Conservation (phyloP, 139 green algal species). For the Microglena sp. region DNA sequence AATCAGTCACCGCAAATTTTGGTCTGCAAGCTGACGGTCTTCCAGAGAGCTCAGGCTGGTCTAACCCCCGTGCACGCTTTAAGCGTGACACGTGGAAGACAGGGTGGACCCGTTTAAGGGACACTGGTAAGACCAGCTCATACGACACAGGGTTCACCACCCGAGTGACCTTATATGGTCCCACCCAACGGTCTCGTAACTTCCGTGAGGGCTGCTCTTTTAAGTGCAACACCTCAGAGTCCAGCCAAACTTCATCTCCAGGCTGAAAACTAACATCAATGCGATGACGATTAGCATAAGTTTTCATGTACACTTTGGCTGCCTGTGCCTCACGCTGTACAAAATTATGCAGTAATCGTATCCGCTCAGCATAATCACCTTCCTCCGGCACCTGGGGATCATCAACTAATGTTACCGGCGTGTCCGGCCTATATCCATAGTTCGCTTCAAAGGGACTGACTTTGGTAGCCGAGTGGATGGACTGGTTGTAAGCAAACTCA, state of each 20-base stretch:
- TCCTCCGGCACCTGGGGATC: background rate
- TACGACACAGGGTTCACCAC: conserved; percentile 16
- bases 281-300: conserved; percentile 4
- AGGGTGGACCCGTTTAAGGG: conserved; percentile 7
- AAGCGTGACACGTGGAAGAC: conserved; percentile 16
- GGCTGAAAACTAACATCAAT: conserved; percentile 9
- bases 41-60: background rate
- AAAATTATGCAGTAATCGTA: conserved; percentile 6
- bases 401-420: background rate
- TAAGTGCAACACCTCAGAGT: conserved; percentile 11
- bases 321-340: background rate
- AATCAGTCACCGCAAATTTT: background rate
- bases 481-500: conserved; percentile 16
- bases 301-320: background rate
- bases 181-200: conserved; percentile 9
- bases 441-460: conserved; percentile 6
- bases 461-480: background rate
- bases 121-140: conserved; percentile 3
- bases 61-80: background rate
- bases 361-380: background rate
- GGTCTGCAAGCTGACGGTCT: background rate
- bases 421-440: conserved; percentile 1
- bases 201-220: conserved; percentile 4
- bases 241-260: conserved; percentile 12
- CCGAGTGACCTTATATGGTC: conserved; percentile 13